These are phyloP conservation scores for Penicillium tannophilum DNA, from an alignment of 495 filamentous ascomycete genomes.

Conservation along the genomic window DNA sequence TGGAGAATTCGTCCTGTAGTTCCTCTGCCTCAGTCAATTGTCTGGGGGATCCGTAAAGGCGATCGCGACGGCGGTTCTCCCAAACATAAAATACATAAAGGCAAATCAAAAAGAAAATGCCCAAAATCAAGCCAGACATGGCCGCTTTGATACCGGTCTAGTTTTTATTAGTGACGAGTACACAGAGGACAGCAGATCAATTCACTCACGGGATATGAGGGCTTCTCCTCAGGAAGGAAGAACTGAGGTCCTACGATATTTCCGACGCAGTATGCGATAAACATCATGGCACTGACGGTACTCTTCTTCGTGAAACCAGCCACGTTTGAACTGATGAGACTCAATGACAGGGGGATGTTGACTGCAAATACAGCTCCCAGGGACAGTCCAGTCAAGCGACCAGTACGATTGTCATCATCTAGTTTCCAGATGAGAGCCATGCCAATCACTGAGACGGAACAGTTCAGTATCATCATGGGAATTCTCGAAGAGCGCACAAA, in stretches of 20 bases:
- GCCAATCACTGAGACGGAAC: slow-evolving; percentile 47
- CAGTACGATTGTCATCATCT: slow-evolving; percentile 49
- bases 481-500: slow-evolving; percentile 28
- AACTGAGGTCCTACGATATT: slow-evolving; percentile 45
- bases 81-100: slow-evolving; percentile 26
- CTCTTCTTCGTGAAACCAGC: slow-evolving; percentile 68
- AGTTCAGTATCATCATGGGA: slow-evolving; percentile 38
- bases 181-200: background rate
- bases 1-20: slow-evolving; percentile 32
- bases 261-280: slow-evolving; percentile 40
- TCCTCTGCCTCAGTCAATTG: slow-evolving; percentile 29
- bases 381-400: slow-evolving; percentile 58
- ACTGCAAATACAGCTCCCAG: slow-evolving; percentile 52
- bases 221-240: slow-evolving; percentile 37
- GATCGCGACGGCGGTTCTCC: slow-evolving; percentile 32
- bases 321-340: slow-evolving; percentile 60
- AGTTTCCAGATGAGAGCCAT: slow-evolving; percentile 61
- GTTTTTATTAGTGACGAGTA: background rate
- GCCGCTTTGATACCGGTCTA: slow-evolving; percentile 36
- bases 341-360: slow-evolving; percentile 58
- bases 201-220: slow-evolving; percentile 33
- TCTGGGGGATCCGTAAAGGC: slow-evolving; percentile 24
- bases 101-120: slow-evolving; percentile 29
- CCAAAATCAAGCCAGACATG: slow-evolving; percentile 29
- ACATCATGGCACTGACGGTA: slow-evolving; percentile 42